Evolutionary conservation across 2,329 filamentous ascomycete genomes (phyloP).

Genomic region (Mycocentrospora acerina): DNA sequence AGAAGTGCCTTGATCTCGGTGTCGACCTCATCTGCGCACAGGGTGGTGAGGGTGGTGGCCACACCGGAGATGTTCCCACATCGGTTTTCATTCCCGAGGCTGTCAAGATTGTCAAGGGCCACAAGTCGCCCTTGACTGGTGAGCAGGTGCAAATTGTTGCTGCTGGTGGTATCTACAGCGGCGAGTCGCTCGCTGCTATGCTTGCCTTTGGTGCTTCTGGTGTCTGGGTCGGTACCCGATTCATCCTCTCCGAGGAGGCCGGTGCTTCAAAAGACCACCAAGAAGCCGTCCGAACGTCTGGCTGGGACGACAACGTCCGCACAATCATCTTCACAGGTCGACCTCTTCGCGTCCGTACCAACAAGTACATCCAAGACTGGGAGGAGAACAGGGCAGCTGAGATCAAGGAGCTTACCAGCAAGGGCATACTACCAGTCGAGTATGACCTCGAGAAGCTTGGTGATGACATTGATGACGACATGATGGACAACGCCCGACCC

Average conservation of each 20-base stretch:
- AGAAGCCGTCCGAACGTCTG: constrained; percentile 87
- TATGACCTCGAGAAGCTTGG: constrained; percentile 84
- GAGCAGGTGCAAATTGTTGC: constrained; percentile 87
- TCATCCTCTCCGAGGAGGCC: constrained; percentile 91
- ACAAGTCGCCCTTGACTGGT: constrained; percentile 85
- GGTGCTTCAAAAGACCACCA: constrained; percentile 92
- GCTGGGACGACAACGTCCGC: constrained; percentile 93
- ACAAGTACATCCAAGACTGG: constrained; percentile 94
- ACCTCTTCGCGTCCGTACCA: constrained; percentile 88
- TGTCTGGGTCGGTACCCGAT: constrained; percentile 96
- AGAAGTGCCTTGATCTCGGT: constrained; percentile 87
- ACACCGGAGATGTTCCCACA: constrained; percentile 93
- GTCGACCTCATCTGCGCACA: constrained; percentile 98
- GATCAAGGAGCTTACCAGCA: constrained; percentile 86
- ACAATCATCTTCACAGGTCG: constrained; percentile 99
- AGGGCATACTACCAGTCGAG: constrained; percentile 93
- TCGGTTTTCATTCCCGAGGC: constrained; percentile 90
- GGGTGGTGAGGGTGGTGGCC: constrained; percentile 94
- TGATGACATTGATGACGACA: constrained; percentile 69
- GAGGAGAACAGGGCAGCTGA: constrained; percentile 86
- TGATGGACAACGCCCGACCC: constrained; percentile 86
- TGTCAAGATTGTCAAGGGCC: constrained; percentile 74
- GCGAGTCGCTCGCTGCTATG: constrained; percentile 82
- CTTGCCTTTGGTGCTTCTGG: constrained; percentile 89
- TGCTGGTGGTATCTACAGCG: constrained; percentile 91